Conservation (phyloP, 2,329 filamentous ascomycete species). For the Alternaria arborescens region DNA sequence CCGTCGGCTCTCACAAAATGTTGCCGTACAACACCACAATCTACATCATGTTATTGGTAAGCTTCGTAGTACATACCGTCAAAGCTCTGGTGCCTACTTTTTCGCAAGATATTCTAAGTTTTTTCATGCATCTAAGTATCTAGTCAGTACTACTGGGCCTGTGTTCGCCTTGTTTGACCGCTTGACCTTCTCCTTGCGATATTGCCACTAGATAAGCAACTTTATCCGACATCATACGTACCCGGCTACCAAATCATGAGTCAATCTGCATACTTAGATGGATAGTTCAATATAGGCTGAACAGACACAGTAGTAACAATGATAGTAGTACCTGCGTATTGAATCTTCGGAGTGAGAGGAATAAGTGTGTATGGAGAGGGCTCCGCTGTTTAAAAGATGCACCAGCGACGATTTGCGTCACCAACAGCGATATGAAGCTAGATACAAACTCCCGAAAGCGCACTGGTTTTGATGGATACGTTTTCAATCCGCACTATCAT, state of each 20-base stretch:
- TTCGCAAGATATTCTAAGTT: neutral
- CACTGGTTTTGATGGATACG: too few species aligned
- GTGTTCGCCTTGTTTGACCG: neutral
- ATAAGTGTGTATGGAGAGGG: too few species aligned
- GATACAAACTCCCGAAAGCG: too few species aligned
- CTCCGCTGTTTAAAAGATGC: too few species aligned
- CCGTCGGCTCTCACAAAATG: neutral
- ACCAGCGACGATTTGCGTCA: too few species aligned
- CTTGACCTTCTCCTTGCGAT: neutral
- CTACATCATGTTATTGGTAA: neutral
- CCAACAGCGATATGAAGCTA: too few species aligned
- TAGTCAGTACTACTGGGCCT: neutral
- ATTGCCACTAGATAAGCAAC: neutral
- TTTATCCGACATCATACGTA: neutral
- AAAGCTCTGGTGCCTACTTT: rapidly evolving
- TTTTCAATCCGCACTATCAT: too few species aligned
- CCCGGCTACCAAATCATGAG: too few species aligned
- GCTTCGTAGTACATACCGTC: neutral
- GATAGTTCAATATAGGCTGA: too few species aligned
- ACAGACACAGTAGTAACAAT: too few species aligned
- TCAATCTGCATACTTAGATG: too few species aligned
- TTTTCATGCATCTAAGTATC: neutral
- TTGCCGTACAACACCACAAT: neutral
- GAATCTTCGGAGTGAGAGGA: neutral
- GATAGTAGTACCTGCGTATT: neutral